phyloP scores from a whole-genome alignment of 1,284 basidiomycete genomes.

The Inonotus hispidus region DNA sequence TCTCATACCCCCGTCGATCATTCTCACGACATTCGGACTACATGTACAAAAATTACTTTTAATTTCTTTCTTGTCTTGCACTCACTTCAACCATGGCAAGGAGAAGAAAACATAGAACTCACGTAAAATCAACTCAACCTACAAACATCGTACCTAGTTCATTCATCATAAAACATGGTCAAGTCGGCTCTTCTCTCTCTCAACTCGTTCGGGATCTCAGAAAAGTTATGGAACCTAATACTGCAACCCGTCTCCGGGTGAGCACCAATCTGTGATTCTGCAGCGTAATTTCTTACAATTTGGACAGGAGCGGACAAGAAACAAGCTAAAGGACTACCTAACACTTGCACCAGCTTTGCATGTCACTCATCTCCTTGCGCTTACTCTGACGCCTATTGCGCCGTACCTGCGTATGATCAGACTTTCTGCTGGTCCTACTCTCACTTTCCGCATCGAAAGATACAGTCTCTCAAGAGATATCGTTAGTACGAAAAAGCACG shows the following conservation, averaged over 20 bases:
- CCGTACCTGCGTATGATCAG: constrained; percentile 87
- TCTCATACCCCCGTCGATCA: neutral
- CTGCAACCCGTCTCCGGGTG: constrained; percentile 84
- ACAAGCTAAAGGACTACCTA: constrained; percentile 93
- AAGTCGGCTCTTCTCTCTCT: constrained; percentile 81
- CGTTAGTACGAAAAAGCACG: constrained; percentile 57
- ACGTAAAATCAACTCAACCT: constrained; percentile 57
- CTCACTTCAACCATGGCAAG: constrained; percentile 51
- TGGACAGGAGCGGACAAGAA: constrained; percentile 80
- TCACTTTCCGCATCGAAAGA: constrained; percentile 89
- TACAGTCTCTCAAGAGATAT: constrained; percentile 90
- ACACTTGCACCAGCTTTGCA: constrained; percentile 88
- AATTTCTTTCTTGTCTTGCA: neutral
- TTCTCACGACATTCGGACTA: neutral
- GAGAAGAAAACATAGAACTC: constrained; percentile 82
- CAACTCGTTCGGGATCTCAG: constrained; percentile 91
- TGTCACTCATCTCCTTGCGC: constrained; percentile 91
- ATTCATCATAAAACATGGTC: constrained; percentile 93
- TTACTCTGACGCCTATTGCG: constrained; percentile 81
- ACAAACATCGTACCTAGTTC: constrained; percentile 54
- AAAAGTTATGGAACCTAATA: constrained; percentile 98
- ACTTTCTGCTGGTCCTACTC: constrained; percentile 88
- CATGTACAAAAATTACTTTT: neutral
- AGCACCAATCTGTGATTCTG: constrained; percentile 26
- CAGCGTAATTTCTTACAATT: constrained; percentile 16